phyloP scores from a whole-genome alignment of 176 grass and related monocot species.

The Zizania latifolia region DNA sequence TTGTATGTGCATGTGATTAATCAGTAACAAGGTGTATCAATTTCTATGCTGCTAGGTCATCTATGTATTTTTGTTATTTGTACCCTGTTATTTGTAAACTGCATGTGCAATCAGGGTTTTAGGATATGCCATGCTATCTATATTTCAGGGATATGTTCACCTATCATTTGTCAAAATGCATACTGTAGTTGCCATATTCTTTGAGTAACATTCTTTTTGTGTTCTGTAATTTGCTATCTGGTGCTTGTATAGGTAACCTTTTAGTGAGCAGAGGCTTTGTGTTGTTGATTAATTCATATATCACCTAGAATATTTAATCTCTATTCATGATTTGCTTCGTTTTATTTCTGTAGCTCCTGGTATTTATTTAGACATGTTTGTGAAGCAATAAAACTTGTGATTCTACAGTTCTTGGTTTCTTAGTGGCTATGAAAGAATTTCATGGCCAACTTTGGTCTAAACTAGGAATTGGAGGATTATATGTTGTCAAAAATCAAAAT shows the following conservation, averaged over 20 bases:
- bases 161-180: too few species aligned
- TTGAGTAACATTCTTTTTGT: too few species aligned
- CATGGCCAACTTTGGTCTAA: not conserved
- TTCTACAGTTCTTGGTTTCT: not conserved
- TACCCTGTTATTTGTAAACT: too few species aligned
- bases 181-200: too few species aligned
- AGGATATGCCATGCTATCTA: too few species aligned
- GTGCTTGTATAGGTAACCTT: not conserved
- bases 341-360: not conserved
- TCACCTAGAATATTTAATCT: not conserved
- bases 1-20: too few species aligned
- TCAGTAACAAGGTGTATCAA: too few species aligned
- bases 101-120: too few species aligned
- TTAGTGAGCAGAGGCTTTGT: not conserved
- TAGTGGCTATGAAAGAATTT: not conserved
- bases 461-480: not conserved
- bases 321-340: not conserved
- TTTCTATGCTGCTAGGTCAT: too few species aligned
- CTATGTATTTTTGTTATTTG: too few species aligned
- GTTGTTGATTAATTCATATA: not conserved
- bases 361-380: not conserved
- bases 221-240: conserved; percentile 1
- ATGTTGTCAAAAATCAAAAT: not conserved
- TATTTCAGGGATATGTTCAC: too few species aligned
- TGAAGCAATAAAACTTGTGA: not conserved